Evolutionary conservation across 2,329 filamentous ascomycete genomes (phyloP), one percentile per base, ranked within the genome.

Genomic region (Sporothrix schenckii): DNA sequence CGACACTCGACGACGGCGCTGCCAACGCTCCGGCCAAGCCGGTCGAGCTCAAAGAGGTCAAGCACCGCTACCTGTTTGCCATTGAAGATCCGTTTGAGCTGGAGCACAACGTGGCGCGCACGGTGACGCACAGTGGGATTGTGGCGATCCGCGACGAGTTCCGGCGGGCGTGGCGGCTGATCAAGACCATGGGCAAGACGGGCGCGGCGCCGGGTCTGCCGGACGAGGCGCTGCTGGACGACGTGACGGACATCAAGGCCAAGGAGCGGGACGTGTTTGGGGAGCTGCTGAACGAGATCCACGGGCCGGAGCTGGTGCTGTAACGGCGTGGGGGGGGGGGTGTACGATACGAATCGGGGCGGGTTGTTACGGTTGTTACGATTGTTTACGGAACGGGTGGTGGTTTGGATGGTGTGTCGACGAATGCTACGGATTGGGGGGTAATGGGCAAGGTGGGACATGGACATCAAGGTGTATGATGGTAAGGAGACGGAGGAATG

Each of bases 1-100:
- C 34, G 58, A 34, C 34, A 39, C 5, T 30, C 3, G 21, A 63
- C 24, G 16, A n/a, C 41, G 39, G 6, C 21, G 47, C 49, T 13
- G 50, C n/a, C 6, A 34, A 4, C 1, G 34, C 41, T 1, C 72
- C 75, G 9, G 70, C 75, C 3, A 81, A 80, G 67, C 73, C 77
- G 13, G 76, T 76, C 5, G 83, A 85, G 44, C 76, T 86, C 66
- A 92, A 91, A 75, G 91, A 93, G 76, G 85, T 94, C 16, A 87
- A 91, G 2, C 88, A 93, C 76, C 88, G 93, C 14, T 97, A 93
- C 78, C 85, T 97, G 4, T 91, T 97, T 74, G 92, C 92, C 44
- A 94, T 97, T 72, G 94, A 97, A 77, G 94, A 97, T 78, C 94
- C 94, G 0, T 97, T 97, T 76, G 93, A 97, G 81, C 80, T 89